These are phyloP conservation scores for Paradendryphiella salina DNA, from an alignment of 2,329 filamentous ascomycete genomes.

Conservation along the genomic window DNA sequence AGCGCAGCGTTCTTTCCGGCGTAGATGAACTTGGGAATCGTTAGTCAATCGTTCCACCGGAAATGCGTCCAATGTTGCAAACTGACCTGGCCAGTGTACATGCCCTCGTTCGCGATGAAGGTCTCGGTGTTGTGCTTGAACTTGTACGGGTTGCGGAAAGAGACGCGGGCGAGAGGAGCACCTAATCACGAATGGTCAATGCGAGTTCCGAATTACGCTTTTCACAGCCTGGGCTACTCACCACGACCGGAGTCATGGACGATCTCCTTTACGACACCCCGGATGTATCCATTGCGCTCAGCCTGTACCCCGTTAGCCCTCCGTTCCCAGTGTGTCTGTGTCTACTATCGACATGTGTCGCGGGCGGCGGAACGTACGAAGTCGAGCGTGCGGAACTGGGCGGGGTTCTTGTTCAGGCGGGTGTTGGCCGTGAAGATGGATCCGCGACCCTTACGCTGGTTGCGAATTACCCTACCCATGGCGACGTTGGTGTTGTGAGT, in stretches of 20 bases:
- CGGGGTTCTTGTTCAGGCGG: conserved; percentile 85
- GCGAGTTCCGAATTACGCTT: conserved; percentile 13
- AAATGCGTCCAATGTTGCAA: conserved; percentile 1
- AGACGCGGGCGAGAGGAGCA: conserved; percentile 90
- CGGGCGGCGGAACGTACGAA: conserved; percentile 57
- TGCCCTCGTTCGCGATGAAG: conserved; percentile 99
- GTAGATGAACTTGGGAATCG: conserved; percentile 76
- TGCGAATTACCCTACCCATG: conserved; percentile 72
- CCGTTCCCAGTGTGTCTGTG: conserved; percentile 19
- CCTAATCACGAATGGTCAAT: conserved; percentile 34
- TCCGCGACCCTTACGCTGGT: conserved; percentile 72
- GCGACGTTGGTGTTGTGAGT: conserved; percentile 44
- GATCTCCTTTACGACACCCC: conserved; percentile 97
- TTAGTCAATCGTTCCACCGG: conserved; percentile 19
- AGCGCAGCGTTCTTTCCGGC: conserved; percentile 98
- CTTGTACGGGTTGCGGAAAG: conserved; percentile 97
- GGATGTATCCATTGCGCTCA: conserved; percentile 96
- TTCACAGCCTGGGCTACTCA: conserved; percentile 50
- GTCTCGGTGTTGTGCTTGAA: conserved; percentile 98
- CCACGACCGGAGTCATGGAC: conserved; percentile 98
- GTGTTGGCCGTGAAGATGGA: conserved; percentile 72
- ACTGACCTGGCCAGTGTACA: conserved; percentile 91
- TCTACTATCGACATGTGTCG: conserved; percentile 23
- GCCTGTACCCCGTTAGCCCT: conserved; percentile 52
- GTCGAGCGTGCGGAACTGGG: conserved; percentile 96